Evolutionary conservation across 495 filamentous ascomycete genomes (phyloP), one percentile per base, ranked within the genome.

Genomic region (Penicillium cinerascens): DNA sequence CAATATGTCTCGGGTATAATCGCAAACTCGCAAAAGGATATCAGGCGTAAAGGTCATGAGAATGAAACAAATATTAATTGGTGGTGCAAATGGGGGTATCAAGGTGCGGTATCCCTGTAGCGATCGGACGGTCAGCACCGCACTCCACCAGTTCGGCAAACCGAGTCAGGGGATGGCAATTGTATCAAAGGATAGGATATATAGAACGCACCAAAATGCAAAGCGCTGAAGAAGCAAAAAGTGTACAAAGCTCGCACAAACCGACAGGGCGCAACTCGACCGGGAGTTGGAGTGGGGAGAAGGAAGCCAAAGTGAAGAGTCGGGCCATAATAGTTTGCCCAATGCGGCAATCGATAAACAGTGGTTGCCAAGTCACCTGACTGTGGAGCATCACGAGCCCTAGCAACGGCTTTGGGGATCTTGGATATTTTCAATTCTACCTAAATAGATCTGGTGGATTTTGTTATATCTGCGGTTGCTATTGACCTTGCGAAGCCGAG

Each of bases 331-430:
- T 69, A 71, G 54, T 44, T 66, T 75, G 50, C 72, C 67, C 59
- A 45, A 72, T 57, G 20, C 20, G 66, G 72, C 50, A 75, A 73
- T 69, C 65, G 64, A 72, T 74, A 75, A 75, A 75, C 72, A 75
- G 52, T 58, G 58, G 56, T 66, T 60, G 49, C 61, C 56, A 63
- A 29, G 49, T 71, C 59, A 73, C 54, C 58, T 48, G 29, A 33
- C 8, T 13, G 8, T 33, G 1, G 11, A 3, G 1, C 11, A 15
- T 56, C 57, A 60, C 59, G 62, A 62, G 59, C 16, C 22, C 15
- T 6, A 22, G 42, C 45, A 16, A 40, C 22, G 22, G 22, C 6
- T 23, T 23, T 23, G 2, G 22, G 3, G 22, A 23, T 23, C 22
- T 23, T 23, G 3, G 6, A 23, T 23, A 3, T 23, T 23, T 23